Base-by-base conservation (phyloP, 1,284 basidiomycete species). In the Irpex sp. region DNA sequence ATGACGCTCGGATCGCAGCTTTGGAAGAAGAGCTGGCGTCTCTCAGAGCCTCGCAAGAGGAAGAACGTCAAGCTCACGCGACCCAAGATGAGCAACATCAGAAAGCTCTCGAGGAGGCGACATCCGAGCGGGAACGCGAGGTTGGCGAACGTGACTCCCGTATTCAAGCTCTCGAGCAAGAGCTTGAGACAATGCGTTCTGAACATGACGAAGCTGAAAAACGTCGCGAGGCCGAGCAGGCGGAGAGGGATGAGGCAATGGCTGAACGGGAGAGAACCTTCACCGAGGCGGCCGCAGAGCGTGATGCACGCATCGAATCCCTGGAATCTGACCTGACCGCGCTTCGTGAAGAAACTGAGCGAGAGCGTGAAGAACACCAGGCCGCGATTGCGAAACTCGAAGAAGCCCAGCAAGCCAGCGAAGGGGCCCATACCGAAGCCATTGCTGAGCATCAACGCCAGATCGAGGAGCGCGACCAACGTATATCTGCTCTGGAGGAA, bases 401-500 rank as follows among this genome's bases (percentile, higher is more conserved):
- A 37, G 59, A 51, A 47, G 59, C 49, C 8, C 49, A 60, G 31
- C 36, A 60, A 15, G 19, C 15, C 21, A 37, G 44, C 13, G 49
- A 34, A 31, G 49, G 51, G 37, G 49, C 47, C 26, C n/a, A 51
- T 36, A 44, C 47, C 8, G 58, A 38, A 13, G 47, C 38, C 21
- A 11, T 31, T 8, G 38, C 17, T 8, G 57, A 58, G n/a, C 48
- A 52, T 31, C 19, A 60, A 34, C 48, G 36, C 15, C n/a, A 17
- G 15, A 61, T 55, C 9, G 31, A 13, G 8, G 51, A 58, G 44
- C 37, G 34, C 38, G 57, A 58, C 6, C 6, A 31, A 8, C 21
- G 49, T 13, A 40, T 61, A 11, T 19, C 60, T n/a, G 34, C 52
- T 26, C 60, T 61, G n/a, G 60, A 61, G 40, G 60, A 61, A 17